Base-by-base conservation (phyloP, 1,284 basidiomycete species). In the Pseudozyma thailandica region DNA sequence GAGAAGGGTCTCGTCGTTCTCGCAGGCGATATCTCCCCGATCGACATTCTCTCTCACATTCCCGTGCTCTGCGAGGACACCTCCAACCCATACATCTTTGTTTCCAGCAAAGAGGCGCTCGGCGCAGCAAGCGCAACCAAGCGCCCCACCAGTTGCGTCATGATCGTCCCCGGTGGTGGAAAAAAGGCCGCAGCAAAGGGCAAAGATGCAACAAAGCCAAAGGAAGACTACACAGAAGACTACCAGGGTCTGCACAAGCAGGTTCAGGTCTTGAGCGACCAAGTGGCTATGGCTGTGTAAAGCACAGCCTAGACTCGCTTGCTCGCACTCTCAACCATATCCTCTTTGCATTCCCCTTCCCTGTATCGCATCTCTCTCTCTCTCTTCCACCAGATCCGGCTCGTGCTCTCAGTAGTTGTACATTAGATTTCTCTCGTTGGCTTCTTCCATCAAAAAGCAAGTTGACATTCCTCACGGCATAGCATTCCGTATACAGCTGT, bases 21-120 rank as follows among this genome's bases (percentile, higher is more conserved):
- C 56, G 96, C 96, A 5, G 94, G 91, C 39, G 96, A 98, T 84
- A 98, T 98, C 82, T 94, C 92, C 46, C 96, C 96, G 23, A 91
- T 98, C 78, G 96, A 99, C 84, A 97, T 99, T 75, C 92, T 98
- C 76, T 94, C 93, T 21, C 96, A 98, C 85, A 87, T 99, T 54
- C 96, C 96, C 15, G 86, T 98, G 28, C 86, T 98, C 78, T 91
- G 92, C 57, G 96, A 99, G 85, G 96, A 99, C 83, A 91, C 93
- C 6, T 88, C 90, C 48, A 91, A 97, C 80, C 94, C 95, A 16
- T 99, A 98, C 84, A 88, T 95, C 63, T 88, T 83, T 41, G 84
- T 84, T 4, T 28, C 60, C n/a, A 78, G 76, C 42, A 83, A 83
- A 85, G 94, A 98, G 38, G 75, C 76, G 79, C 89, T 99, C 23